phyloP scores from a whole-genome alignment of 768 basidiomycete genomes.

The Cantharellus anzutake region DNA sequence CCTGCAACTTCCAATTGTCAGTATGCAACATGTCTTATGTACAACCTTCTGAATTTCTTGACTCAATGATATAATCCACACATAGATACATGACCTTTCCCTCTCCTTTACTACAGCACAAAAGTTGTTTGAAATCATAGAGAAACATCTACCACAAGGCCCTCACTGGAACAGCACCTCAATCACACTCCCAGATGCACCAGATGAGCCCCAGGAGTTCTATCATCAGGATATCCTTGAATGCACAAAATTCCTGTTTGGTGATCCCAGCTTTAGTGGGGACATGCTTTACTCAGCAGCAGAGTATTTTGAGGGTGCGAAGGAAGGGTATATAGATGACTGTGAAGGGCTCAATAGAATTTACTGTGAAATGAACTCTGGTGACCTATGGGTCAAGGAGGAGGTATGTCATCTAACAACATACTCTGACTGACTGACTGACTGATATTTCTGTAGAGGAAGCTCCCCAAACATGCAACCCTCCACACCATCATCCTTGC shows the following conservation, averaged over 20 bases:
- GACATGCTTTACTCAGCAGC: background rate
- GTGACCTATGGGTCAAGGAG: background rate
- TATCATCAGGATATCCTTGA: background rate
- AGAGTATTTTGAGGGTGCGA: background rate
- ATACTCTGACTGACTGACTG: too few species aligned
- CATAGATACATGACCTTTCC: background rate
- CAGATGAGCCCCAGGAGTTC: background rate
- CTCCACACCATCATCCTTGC: too few species aligned
- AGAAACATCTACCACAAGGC: background rate
- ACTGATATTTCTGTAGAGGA: too few species aligned
- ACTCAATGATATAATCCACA: too few species aligned
- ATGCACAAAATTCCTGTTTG: constrained; percentile 1
- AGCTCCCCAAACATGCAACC: too few species aligned
- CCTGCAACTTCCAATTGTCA: background rate
- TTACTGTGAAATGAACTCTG: background rate
- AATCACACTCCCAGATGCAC: background rate
- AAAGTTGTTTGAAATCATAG: background rate
- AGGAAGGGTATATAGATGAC: too few species aligned
- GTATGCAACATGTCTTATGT: background rate
- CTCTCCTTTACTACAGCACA: background rate
- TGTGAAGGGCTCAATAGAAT: background rate
- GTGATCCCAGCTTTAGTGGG: background rate
- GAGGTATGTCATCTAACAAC: background rate
- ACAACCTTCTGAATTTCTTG: background rate
- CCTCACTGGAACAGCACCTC: background rate